phyloP scores from a whole-genome alignment of 164 flowering plant species.

The Vitis rotundifolia region DNA sequence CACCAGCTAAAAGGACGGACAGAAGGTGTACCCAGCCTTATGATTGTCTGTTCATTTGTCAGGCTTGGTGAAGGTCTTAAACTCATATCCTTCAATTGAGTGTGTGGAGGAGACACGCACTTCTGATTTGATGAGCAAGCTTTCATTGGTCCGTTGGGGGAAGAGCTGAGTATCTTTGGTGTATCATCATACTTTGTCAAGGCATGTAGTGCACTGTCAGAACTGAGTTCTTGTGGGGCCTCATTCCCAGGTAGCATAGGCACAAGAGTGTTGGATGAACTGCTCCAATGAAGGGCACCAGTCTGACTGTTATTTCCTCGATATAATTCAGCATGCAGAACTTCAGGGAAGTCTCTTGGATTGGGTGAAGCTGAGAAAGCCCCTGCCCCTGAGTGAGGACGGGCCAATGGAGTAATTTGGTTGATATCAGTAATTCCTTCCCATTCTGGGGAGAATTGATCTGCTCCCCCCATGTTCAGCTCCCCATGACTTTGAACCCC shows the following conservation, averaged over 20 bases:
- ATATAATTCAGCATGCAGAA: conserved; percentile 12
- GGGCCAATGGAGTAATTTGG: neutral
- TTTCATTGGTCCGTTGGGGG: no score
- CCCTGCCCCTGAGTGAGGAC: neutral
- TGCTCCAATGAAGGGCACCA: conserved; percentile 34
- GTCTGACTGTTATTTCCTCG: conserved; percentile 9
- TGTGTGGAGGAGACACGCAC: neutral
- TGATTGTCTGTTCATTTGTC: neutral
- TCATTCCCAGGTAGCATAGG: conserved; percentile 19
- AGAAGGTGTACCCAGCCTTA: no score
- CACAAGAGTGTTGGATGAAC: conserved; percentile 41
- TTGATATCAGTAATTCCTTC: neutral
- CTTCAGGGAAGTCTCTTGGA: conserved; percentile 10
- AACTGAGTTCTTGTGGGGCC: conserved; percentile 18
- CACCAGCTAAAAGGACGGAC: conserved; percentile 14
- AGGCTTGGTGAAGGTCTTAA: neutral
- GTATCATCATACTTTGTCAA: conserved; percentile 36
- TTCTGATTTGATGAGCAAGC: no score
- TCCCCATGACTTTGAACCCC: conserved; percentile 3
- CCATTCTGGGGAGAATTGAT: neutral
- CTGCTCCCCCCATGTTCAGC: neutral
- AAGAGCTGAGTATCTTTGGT: neutral
- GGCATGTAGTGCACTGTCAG: conserved; percentile 14
- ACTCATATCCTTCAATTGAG: neutral
- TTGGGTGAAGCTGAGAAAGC: neutral